These are phyloP conservation scores for Biscutella laevigata DNA, from an alignment of 441 rosid genomes.

Conservation along the genomic window DNA sequence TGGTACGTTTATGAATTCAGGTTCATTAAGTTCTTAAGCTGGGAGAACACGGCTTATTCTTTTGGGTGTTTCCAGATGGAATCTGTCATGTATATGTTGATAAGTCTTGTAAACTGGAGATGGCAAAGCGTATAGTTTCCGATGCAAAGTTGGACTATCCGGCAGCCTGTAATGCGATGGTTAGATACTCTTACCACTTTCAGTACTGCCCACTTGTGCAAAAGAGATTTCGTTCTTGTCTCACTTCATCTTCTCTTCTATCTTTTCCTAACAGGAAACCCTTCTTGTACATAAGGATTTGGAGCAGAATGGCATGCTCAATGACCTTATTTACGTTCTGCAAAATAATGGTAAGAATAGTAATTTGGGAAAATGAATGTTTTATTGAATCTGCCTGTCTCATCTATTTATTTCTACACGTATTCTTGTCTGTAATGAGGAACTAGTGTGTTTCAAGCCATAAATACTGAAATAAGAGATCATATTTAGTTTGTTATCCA, in stretches of 20 bases:
- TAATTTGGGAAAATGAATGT: background rate
- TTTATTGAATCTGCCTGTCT: background rate
- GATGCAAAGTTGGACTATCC: conserved; percentile 97
- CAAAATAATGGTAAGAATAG: conserved; percentile 45
- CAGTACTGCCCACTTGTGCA: background rate
- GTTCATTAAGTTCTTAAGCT: background rate
- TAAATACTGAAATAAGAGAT: background rate
- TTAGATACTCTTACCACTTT: conserved; percentile 29
- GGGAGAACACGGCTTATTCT: conserved; percentile 7
- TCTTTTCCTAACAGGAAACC: conserved; percentile 59
- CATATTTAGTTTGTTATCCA: background rate
- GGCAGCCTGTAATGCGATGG: conserved; percentile 99
- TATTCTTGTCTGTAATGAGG: too few relatives aligned
- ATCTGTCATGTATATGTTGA: conserved; percentile 94
- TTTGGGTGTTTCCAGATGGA: conserved; percentile 56
- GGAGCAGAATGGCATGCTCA: conserved; percentile 48
- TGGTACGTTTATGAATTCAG: conserved; percentile 40
- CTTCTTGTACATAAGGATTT: conserved; percentile 87
- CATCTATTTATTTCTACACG: too few relatives aligned
- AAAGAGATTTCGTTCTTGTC: background rate
- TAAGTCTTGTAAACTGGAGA: conserved; percentile 70
- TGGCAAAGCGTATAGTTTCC: conserved; percentile 66
- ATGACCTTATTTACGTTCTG: conserved; percentile 46
- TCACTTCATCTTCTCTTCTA: conserved; percentile 10
- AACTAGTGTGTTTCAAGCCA: background rate